A percentile compares a stretch with the other conserved stretches of the same genome.
phyloP scores from a whole-genome alignment of 305 asterid genomes.

The Andrographis paniculata region DNA sequence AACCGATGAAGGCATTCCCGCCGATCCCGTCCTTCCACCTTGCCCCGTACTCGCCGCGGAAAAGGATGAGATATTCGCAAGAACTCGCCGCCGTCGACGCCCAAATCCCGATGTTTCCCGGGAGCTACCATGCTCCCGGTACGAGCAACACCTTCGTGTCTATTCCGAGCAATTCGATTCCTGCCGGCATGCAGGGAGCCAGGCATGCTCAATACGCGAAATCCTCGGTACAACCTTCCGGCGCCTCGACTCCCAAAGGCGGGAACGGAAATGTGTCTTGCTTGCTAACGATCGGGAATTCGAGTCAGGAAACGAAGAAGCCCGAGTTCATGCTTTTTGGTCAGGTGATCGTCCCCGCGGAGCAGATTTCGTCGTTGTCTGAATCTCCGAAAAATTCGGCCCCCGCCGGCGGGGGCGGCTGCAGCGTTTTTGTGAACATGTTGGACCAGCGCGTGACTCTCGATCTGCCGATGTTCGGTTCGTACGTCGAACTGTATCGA shows the following conservation, averaged over 20 bases:
- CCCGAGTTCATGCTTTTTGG: conserved; percentile 2
- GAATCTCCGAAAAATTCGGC: too few relatives aligned
- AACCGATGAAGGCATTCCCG: too few relatives aligned
- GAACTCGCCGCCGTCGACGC: conserved; percentile 49
- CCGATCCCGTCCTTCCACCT: conserved; percentile 54
- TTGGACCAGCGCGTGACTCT: conserved; percentile 70
- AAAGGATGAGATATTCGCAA: conserved; percentile 49
- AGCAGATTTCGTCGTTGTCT: conserved; percentile 3
- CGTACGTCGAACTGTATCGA: conserved; percentile 50
- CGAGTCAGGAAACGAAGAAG: not conserved
- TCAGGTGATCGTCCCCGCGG: not conserved
- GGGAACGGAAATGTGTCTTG: not conserved
- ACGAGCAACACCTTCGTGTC: conserved; percentile 42
- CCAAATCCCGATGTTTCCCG: conserved; percentile 41
- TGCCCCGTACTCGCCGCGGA: conserved; percentile 66
- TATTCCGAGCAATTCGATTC: conserved; percentile 58
- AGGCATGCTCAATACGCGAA: conserved; percentile 75
- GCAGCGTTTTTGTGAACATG: conserved; percentile 77
- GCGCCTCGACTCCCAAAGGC: not conserved
- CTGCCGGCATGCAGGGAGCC: conserved; percentile 99
- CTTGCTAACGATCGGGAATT: not conserved
- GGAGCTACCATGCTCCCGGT: conserved; percentile 38
- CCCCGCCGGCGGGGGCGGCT: too few relatives aligned
- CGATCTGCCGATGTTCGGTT: conserved; percentile 53
- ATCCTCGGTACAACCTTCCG: conserved; percentile 14